These are phyloP conservation scores for Puya raimondii DNA, from an alignment of 176 grass and related monocot genomes.

Conservation along the genomic window DNA sequence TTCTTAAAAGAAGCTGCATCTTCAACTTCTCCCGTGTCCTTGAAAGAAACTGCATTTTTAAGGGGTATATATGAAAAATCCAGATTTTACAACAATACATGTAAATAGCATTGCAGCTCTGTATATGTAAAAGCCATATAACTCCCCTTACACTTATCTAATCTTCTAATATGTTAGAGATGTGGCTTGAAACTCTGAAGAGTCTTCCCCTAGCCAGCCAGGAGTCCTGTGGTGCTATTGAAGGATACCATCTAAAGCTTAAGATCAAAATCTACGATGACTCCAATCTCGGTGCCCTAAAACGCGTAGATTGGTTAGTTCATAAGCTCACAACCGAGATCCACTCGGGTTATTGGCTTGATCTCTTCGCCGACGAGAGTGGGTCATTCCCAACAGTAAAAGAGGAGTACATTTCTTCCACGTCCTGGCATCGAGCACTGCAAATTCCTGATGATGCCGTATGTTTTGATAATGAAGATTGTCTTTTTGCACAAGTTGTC, in stretches of 20 bases:
- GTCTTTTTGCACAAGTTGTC: constrained; percentile 41
- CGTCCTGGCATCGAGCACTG: constrained; percentile 73
- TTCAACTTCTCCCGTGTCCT: no score
- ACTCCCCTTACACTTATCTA: no score
- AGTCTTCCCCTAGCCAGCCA: constrained; percentile 63
- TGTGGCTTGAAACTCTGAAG: constrained; percentile 81
- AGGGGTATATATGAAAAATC: no score
- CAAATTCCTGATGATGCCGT: constrained; percentile 60
- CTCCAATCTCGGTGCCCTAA: constrained; percentile 62
- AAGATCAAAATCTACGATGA: constrained; percentile 85
- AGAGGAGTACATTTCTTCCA: constrained; percentile 71
- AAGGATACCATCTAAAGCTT: constrained; percentile 85
- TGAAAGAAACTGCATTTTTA: no score
- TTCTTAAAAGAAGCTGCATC: no score
- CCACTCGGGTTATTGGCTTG: constrained; percentile 81
- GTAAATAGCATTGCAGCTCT: no score
- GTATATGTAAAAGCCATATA: no score
- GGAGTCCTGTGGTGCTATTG: constrained; percentile 67
- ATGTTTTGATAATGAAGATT: constrained; percentile 39
- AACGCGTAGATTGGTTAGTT: constrained; percentile 87
- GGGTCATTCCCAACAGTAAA: constrained; percentile 75
- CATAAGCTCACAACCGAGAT: constrained; percentile 91
- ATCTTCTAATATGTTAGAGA: constrained; percentile 44
- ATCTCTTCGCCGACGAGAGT: constrained; percentile 69
- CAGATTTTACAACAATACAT: no score